These are phyloP conservation scores for Acorus gramineus DNA, from an alignment of 106 monocot species.

Conservation along the genomic window DNA sequence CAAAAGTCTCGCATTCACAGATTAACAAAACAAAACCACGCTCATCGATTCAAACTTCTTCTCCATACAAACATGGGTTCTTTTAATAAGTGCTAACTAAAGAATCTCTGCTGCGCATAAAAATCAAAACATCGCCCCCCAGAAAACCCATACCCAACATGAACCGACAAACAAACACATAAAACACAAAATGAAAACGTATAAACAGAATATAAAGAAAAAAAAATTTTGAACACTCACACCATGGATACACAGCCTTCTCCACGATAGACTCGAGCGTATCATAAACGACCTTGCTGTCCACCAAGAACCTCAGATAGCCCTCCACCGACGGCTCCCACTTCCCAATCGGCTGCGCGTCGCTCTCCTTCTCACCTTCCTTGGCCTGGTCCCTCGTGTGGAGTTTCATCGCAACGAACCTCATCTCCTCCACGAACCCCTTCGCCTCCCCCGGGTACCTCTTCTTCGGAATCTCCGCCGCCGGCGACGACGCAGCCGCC, in stretches of 20 bases:
- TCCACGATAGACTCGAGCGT: constrained; percentile 51
- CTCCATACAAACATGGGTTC: too few relatives aligned
- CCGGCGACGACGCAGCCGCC: constrained; percentile 5
- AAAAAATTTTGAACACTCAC: constrained; percentile 21
- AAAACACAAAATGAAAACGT: too few relatives aligned
- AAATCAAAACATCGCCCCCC: too few relatives aligned
- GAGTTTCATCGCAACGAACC: constrained; percentile 57
- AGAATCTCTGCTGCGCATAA: too few relatives aligned
- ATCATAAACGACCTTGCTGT: constrained; percentile 66
- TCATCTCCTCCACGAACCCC: constrained; percentile 69
- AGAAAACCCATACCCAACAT: too few relatives aligned
- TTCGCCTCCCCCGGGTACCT: constrained; percentile 18
- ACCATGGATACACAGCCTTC: constrained; percentile 39
- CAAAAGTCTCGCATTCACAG: too few relatives aligned
- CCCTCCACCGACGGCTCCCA: constrained; percentile 66
- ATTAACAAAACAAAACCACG: too few relatives aligned
- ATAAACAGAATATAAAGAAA: too few relatives aligned
- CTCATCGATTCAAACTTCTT: too few relatives aligned
- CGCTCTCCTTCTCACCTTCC: constrained; percentile 60
- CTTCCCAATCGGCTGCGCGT: constrained; percentile 30
- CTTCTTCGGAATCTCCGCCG: constrained; percentile 28
- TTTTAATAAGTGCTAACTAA: too few relatives aligned
- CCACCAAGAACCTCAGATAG: constrained; percentile 58
- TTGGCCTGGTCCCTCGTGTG: constrained; percentile 64
- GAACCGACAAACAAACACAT: too few relatives aligned